Evolutionary conservation across 768 basidiomycete genomes (phyloP).

Genomic region (Lepiota subincarnata): DNA sequence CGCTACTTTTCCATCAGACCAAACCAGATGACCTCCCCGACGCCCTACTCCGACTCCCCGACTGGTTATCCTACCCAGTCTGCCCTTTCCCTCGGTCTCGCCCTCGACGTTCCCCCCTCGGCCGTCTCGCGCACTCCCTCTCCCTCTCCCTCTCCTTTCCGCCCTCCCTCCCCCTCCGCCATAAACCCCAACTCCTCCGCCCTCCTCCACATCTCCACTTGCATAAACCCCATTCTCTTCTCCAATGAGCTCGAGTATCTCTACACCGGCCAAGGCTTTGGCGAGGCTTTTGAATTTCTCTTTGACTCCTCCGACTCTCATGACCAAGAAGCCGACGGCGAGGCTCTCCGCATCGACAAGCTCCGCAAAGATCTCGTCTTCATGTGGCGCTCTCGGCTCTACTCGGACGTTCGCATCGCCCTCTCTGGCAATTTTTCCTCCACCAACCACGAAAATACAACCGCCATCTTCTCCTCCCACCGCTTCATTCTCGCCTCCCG

Average conservation of each 20-base stretch:
- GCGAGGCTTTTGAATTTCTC: constrained; percentile 83
- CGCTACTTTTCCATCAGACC: constrained; percentile 82
- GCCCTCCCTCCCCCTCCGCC: constrained; percentile 45
- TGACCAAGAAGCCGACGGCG: constrained; percentile 31
- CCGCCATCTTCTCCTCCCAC: constrained; percentile 87
- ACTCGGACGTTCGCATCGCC: constrained; percentile 85
- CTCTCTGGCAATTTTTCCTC: constrained; percentile 68
- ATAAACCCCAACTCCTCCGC: constrained; percentile 33
- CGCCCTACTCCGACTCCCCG: constrained; percentile 43
- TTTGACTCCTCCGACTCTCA: constrained; percentile 63
- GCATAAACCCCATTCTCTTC: constrained; percentile 77
- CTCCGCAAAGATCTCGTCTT: constrained; percentile 90
- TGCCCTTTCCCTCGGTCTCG: constrained; percentile 52
- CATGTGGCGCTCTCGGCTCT: constrained; percentile 95
- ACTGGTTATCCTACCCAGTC: constrained; percentile 54
- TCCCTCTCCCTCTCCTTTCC: constrained; percentile 43
- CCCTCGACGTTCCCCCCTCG: constrained; percentile 32
- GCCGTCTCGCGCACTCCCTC: constrained; percentile 29
- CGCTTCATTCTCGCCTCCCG: constrained; percentile 90
- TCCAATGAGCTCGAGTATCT: constrained; percentile 90
- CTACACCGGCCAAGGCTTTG: constrained; percentile 88
- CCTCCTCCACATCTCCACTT: constrained; percentile 59
- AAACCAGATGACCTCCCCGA: constrained; percentile 50
- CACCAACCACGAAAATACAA: constrained; percentile 56
- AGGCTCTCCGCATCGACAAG: constrained; percentile 68